A percentile compares a stretch with the other conserved stretches of the same genome.
Evolutionary conservation across 2,329 filamentous ascomycete species (phyloP).

Genomic region (Canariomyces notabilis): DNA sequence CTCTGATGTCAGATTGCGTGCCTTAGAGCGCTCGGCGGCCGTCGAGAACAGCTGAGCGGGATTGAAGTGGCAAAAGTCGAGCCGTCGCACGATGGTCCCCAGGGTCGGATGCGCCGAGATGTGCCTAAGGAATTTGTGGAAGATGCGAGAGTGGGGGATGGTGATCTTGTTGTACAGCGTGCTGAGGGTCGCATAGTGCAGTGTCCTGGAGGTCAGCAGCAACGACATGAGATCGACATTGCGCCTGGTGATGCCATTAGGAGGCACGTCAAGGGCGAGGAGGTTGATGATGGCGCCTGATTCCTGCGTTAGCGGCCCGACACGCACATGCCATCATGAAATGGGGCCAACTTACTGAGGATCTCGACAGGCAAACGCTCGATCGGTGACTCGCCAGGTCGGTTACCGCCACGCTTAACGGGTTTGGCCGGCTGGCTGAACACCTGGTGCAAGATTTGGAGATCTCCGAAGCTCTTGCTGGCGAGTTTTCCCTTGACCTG

Average conservation of each 20-base stretch:
- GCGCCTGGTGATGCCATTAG: conserved; percentile 69
- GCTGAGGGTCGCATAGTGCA: conserved; percentile 67
- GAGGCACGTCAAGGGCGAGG: conserved; percentile 65
- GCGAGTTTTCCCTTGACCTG: conserved; percentile 53
- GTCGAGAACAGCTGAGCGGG: conserved; percentile 71
- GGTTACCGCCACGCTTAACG: conserved; percentile 19
- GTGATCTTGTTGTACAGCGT: conserved; percentile 76
- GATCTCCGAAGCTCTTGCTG: conserved; percentile 57
- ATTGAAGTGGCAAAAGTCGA: conserved; percentile 85
- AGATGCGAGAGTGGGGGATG: conserved; percentile 77
- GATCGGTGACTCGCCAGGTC: conserved; percentile 50
- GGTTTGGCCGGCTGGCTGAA: conserved; percentile 42
- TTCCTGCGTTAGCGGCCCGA: conserved; percentile 1
- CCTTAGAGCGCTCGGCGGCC: conserved; percentile 67
- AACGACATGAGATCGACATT: conserved; percentile 75
- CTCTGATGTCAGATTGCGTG: conserved; percentile 68
- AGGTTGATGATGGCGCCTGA: conserved; percentile 69
- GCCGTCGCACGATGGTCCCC: conserved; percentile 68
- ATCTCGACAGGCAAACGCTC: conserved; percentile 67
- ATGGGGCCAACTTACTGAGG: conserved; percentile 53
- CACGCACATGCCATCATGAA: background rate
- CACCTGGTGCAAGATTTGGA: conserved; percentile 50
- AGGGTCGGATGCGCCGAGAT: conserved; percentile 61
- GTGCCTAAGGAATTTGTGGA: conserved; percentile 72
- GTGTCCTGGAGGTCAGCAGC: conserved; percentile 66